Conservation (phyloP, 1,139 yeast genomes). For the Wickerhamiella infanticola region DNA sequence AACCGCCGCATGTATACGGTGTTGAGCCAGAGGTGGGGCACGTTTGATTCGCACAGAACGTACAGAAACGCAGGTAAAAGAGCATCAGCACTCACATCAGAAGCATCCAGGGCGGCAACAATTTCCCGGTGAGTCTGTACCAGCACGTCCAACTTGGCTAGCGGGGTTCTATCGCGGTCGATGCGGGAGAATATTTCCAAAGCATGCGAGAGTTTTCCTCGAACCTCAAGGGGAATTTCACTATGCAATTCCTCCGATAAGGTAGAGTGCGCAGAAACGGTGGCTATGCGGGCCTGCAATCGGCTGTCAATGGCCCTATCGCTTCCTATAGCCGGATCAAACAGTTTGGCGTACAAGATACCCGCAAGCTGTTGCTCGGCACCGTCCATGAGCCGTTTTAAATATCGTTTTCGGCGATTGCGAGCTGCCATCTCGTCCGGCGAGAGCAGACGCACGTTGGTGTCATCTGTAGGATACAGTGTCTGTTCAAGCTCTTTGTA, state of each 20-base stretch:
- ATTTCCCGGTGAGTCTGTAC: constrained; percentile 28
- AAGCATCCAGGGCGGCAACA: constrained; percentile 21
- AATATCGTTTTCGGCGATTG: constrained; percentile 16
- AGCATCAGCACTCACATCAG: constrained; percentile 31
- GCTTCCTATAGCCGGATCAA: constrained; percentile 14
- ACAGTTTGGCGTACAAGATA: constrained; percentile 27
- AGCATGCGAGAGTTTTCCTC: constrained; percentile 8
- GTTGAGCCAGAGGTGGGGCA: constrained; percentile 34
- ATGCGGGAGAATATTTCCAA: constrained; percentile 12
- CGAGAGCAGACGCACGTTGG: constrained; percentile 22
- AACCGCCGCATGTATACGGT: constrained; percentile 40
- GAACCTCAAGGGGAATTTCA: constrained; percentile 12
- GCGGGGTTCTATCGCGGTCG: constrained; percentile 27
- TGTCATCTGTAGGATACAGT: constrained; percentile 17
- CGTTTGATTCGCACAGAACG: constrained; percentile 31
- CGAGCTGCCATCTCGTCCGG: constrained; percentile 23
- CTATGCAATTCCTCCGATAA: constrained; percentile 19
- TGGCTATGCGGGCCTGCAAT: constrained; percentile 17
- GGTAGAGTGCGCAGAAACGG: constrained; percentile 16
- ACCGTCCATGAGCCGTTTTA: constrained; percentile 23
- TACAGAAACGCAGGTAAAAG: constrained; percentile 42
- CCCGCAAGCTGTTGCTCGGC: constrained; percentile 30
- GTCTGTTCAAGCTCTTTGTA: constrained; percentile 26
- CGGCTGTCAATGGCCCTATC: constrained; percentile 17
- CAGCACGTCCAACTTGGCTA: constrained; percentile 27